These are phyloP conservation scores for Rugosomyces carneus DNA, from an alignment of 1,284 basidiomycete species.

Conservation along the genomic window DNA sequence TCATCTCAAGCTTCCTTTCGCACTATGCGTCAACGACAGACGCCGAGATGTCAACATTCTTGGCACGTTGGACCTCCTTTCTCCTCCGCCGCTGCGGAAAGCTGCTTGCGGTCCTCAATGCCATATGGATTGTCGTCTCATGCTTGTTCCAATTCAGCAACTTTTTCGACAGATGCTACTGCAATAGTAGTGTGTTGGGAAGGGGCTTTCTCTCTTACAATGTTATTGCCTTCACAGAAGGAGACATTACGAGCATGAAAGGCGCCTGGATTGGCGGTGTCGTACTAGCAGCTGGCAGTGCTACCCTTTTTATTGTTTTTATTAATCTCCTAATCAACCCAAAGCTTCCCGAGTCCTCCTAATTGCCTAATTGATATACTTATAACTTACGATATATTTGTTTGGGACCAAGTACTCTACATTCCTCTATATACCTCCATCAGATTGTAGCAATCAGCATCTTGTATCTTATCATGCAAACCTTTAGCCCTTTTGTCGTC, in stretches of 20 bases:
- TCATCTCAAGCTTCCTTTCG: conserved; percentile 16
- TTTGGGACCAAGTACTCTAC: no score
- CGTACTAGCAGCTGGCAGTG: conserved; percentile 7
- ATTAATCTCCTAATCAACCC: conserved; percentile 6
- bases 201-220: conserved; percentile 9
- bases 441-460: no score
- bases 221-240: conserved; percentile 3
- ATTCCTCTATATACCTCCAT: no score
- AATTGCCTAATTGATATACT: background rate
- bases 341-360: background rate
- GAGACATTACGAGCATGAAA: conserved; percentile 6
- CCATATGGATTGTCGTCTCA: conserved; percentile 24
- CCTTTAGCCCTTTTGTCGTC: no score
- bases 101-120: conserved; percentile 24
- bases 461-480: no score
- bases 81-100: conserved; percentile 25
- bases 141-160: conserved; percentile 30
- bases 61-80: conserved; percentile 14
- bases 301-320: conserved; percentile 5
- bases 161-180: conserved; percentile 31
- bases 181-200: conserved; percentile 29
- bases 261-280: conserved; percentile 13
- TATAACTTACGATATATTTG: no score
- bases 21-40: conserved; percentile 13
- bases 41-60: background rate